Evolutionary conservation across 352 stramenopile genomes (phyloP), one percentile per base, ranked within the genome.

Genomic region (Halophytophthora batemanensis): DNA sequence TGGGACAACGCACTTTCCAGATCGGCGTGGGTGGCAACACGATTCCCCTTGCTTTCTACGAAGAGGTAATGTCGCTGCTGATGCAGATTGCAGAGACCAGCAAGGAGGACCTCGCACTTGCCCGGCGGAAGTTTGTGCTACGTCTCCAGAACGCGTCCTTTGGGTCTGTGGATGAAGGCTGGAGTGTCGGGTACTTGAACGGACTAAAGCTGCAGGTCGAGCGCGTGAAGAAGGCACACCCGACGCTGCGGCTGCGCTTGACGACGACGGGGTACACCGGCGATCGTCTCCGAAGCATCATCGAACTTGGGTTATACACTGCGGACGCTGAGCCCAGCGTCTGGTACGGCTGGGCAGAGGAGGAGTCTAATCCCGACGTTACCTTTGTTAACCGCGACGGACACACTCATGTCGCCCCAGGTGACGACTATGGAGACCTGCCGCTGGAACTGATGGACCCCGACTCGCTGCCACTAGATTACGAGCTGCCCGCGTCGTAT

Each of bases 311-410:
- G 3, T 36, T 76, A 23, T 76, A 66, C 47, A 62, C 69, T 1
- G 35, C 33, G 1, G 17, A 50, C 8, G 56, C 65, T 14, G 51
- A 69, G 28, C 65, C 66, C 13, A 74, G 56, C 21, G 6, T 39
- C 18, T 76, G 63, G 65, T 64, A 62, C 21, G 69, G 56, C 21
- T 78, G 66, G 65, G 55, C 73, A 17, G 44, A 69, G 14, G 43
- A 70, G 19, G 29, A 71, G 31, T 45, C 34, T 5, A 51, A 61
- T 31, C 54, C 50, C 19, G 50, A 58, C 22, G 23, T 56, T 3
- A 39, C 59, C 2, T 72, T 74, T 42, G 55, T 57, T 1, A 58
- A 59, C 12, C 47, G 56, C 15, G 46, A 38, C 2, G 40, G 21
- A 6, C 41, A n/a, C n/a, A n/a, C n/a, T n/a, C n/a, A n/a, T n/a